These are phyloP conservation scores for Trichoderma sp. DNA, from an alignment of 2,329 filamentous ascomycete species.

Conservation along the genomic window DNA sequence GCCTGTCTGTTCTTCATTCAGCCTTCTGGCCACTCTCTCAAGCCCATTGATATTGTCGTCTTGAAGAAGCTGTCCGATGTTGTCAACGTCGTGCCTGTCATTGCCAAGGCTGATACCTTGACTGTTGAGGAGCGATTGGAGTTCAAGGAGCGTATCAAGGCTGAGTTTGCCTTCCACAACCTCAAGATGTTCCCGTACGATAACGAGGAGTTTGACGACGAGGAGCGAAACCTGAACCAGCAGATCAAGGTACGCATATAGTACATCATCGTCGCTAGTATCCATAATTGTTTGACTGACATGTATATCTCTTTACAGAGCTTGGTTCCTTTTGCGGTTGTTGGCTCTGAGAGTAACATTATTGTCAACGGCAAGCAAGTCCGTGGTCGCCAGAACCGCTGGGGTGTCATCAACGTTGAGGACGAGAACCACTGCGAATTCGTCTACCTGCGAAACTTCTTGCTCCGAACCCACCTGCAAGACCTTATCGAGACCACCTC, in stretches of 20 bases:
- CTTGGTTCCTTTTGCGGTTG: constrained; percentile 95
- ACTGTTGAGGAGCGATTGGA: constrained; percentile 92
- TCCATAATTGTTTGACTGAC: constrained; percentile 10
- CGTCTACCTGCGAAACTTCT: constrained; percentile 96
- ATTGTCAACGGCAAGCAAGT: constrained; percentile 98
- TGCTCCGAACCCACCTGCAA: constrained; percentile 96
- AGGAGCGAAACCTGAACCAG: constrained; percentile 89
- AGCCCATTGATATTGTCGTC: constrained; percentile 99
- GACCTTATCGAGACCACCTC: constrained; percentile 99
- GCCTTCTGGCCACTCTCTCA: constrained; percentile 95
- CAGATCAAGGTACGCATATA: constrained; percentile 82
- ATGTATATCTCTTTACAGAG: constrained; percentile 58
- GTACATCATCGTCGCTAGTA: not conserved
- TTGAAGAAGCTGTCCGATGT: constrained; percentile 99
- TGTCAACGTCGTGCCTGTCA: constrained; percentile 98
- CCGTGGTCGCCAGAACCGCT: constrained; percentile 96
- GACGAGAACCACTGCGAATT: constrained; percentile 99
- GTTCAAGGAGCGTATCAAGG: constrained; percentile 99
- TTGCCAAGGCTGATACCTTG: constrained; percentile 96
- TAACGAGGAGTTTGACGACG: constrained; percentile 97
- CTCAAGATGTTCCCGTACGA: constrained; percentile 99
- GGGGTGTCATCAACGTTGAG: constrained; percentile 99
- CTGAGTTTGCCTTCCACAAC: constrained; percentile 99
- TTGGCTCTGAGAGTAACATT: constrained; percentile 97
- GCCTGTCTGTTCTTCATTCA: constrained; percentile 99